Conservation (phyloP, 768 basidiomycete genomes). For the Rhodotorula babjevae region DNA sequence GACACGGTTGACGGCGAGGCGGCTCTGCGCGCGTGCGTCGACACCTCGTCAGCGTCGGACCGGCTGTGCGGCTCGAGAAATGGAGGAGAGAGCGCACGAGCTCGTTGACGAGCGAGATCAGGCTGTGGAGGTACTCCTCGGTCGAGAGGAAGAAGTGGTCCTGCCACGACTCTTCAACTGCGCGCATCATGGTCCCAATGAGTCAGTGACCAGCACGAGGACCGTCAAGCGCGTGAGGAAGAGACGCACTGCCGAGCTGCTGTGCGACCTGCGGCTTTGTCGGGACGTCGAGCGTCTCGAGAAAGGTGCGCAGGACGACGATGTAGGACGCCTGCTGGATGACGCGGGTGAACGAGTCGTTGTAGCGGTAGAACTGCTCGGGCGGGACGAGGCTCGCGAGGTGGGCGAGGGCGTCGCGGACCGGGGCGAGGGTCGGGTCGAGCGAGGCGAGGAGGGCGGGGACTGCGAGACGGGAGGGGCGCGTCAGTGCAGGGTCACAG, state of each 20-base stretch:
- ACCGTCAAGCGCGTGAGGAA: no score
- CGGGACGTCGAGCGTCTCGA: constrained; percentile 46
- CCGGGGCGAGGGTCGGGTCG: constrained; percentile 26
- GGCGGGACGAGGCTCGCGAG: constrained; percentile 45
- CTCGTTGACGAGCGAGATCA: constrained; percentile 50
- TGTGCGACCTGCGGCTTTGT: constrained; percentile 44
- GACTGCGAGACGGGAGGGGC: constrained; percentile 4
- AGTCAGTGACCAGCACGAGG: no score
- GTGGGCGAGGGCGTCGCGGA: constrained; percentile 20
- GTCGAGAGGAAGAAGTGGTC: constrained; percentile 47
- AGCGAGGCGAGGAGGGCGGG: constrained; percentile 30
- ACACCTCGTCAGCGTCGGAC: not conserved
- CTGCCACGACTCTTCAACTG: constrained; percentile 44
- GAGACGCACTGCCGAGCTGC: constrained; percentile 47
- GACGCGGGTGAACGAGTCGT: constrained; percentile 22
- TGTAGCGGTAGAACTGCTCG: constrained; percentile 47
- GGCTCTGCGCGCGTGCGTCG: no score
- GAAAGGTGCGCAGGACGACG: constrained; percentile 46
- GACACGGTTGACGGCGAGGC: constrained; percentile 44
- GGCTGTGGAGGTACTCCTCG: constrained; percentile 51
- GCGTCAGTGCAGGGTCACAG: no score
- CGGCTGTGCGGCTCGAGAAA: no score
- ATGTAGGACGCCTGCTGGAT: constrained; percentile 44
- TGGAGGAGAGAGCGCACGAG: constrained; percentile 41
- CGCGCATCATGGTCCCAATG: not conserved